Evolutionary conservation across 169 alveolate genomes (phyloP).

Genomic region (Miamiensis avidus): DNA sequence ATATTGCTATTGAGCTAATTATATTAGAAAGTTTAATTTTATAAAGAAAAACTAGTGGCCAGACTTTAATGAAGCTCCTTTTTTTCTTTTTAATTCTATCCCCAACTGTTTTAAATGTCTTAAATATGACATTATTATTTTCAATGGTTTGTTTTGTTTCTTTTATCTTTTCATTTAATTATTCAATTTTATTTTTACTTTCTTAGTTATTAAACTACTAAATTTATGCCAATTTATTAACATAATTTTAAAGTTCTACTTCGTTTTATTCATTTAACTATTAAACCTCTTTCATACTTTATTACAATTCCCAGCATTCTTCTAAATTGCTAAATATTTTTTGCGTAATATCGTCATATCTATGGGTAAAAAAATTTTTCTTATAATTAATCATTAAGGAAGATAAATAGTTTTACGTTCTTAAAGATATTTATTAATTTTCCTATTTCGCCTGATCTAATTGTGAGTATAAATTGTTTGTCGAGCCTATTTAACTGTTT

Average conservation of each 20-base stretch:
- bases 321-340: conserved; percentile 19
- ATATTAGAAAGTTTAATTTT: no score
- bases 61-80: no score
- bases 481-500: no score
- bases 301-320: conserved; percentile 26
- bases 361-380: neutral
- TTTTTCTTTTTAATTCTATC: neutral
- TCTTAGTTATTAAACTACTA: neutral
- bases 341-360: conserved; percentile 6
- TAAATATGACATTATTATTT: conserved; percentile 8
- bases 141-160: neutral
- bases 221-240: neutral
- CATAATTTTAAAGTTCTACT: neutral
- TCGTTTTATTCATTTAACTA: conserved; percentile 11
- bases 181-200: neutral
- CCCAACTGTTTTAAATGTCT: neutral
- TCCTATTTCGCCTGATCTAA: no score
- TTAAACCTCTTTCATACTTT: neutral
- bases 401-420: no score
- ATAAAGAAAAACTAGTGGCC: neutral
- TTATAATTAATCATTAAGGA: conserved; percentile 4
- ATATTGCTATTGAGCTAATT: no score
- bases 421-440: no score
- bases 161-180: neutral
- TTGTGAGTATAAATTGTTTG: no score